Base-by-base conservation (phyloP, 306 rosid species). In the Casuarina cunninghamiana region DNA sequence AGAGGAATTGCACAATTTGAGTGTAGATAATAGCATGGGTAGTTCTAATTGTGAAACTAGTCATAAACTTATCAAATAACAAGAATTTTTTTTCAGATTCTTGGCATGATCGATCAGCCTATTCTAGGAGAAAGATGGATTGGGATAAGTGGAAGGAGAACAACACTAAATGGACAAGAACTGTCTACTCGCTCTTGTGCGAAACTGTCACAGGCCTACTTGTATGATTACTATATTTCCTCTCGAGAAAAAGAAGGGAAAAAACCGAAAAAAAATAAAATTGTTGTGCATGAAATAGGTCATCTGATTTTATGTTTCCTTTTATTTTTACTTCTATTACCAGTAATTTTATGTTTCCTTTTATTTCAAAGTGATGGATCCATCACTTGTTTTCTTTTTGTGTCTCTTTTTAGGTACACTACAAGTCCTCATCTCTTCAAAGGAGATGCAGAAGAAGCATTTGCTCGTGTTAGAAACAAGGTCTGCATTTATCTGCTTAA, bases 21-120 rank as follows among this genome's bases (percentile, higher is more conserved):
- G 63, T 71, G 80, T 35, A n/a, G 63, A 32, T 53, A 57, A 50
- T 21, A 45, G 42, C 66, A 48, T 45, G 10, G n/a, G 6, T 62
- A 41, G 26, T 82, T 74, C 73, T 4, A 49, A 38, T 41, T 77
- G 32, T 11, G 48, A 60, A 35, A 42, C 42, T 61, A 17, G 3
- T 2, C 26, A 21, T 45, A 62, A 66, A 66, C 71, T 53, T 70
- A 45, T 62, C 67, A 72, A 70, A 5, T 61, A 43, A 38, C 53
- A 12, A 69, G 13, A 35, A 0, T 71, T 3, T 37, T 26, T 48
- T 16, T 69, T 75, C 91, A 95, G 98, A 91, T 95, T 82, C 89
- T 95, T 82, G 98, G 98, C 78, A 83, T 95, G 68, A 88, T 95
- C 55, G 93, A 95, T 87, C 98, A 95, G 82, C 98, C 98, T 38